Conservation (phyloP, 73 alveolate species). For the Paramecium octaurelia region DNA sequence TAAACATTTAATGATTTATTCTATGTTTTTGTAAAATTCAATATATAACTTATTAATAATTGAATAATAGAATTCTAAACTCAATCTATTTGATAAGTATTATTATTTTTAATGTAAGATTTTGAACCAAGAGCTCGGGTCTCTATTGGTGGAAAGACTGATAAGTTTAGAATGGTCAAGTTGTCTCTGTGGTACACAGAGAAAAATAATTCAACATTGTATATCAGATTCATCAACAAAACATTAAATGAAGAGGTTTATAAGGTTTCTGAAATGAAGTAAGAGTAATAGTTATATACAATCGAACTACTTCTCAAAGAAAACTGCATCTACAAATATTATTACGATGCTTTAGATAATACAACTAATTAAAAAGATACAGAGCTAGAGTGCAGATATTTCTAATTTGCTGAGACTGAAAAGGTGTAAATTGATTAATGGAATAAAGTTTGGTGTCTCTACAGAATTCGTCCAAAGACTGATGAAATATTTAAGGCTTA, state of each 20-base stretch:
- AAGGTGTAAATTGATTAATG: background rate
- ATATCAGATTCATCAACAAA: background rate
- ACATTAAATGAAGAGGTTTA: background rate
- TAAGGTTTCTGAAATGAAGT: background rate
- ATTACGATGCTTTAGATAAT: background rate
- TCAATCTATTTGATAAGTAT: background rate
- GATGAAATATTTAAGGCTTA: background rate
- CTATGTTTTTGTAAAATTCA: background rate
- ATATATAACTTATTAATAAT: no score
- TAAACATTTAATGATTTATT: no score
- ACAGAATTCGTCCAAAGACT: background rate
- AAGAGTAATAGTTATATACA: background rate
- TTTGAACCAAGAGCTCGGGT: background rate
- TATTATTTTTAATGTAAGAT: background rate
- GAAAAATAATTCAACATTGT: background rate
- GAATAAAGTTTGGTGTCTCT: background rate
- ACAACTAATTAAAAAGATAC: background rate
- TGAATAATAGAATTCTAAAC: background rate
- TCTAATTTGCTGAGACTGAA: background rate
- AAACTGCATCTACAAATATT: background rate
- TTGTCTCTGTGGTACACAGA: background rate
- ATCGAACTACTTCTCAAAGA: background rate
- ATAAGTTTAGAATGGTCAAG: background rate
- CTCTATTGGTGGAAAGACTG: background rate
- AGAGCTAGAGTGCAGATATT: background rate